Evolutionary conservation across 2,329 filamentous ascomycete species (phyloP).

Genomic region (Calonectria hongkongensis): DNA sequence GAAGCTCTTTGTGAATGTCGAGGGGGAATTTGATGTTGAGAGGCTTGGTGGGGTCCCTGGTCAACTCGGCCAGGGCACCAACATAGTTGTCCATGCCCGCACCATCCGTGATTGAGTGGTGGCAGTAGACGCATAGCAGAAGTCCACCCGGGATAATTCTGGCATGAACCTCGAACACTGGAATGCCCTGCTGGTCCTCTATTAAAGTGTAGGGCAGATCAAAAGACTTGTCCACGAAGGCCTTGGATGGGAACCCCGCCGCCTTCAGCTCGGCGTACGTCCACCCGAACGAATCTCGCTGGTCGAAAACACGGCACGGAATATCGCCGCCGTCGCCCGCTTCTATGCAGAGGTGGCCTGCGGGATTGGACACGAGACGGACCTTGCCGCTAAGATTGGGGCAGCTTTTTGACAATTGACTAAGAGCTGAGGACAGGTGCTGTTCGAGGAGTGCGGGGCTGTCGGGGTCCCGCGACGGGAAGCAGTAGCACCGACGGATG

Average conservation of each 20-base stretch:
- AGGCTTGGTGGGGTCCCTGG: background rate
- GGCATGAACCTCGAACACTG: slow-evolving; percentile 20
- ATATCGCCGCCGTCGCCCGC: background rate
- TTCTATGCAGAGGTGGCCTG: slow-evolving; percentile 4
- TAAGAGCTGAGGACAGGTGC: background rate
- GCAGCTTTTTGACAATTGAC: background rate
- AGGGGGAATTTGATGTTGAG: background rate
- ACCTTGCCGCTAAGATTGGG: slow-evolving; percentile 5
- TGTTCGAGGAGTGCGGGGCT: background rate
- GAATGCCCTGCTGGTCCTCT: slow-evolving; percentile 3
- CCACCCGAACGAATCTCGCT: slow-evolving; percentile 9
- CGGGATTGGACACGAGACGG: background rate
- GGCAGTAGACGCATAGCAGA: slow-evolving; percentile 12
- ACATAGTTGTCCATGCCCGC: slow-evolving; percentile 14
- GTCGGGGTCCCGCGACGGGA: background rate
- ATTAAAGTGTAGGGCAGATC: slow-evolving; percentile 17
- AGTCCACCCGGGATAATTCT: slow-evolving; percentile 18
- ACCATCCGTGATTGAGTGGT: slow-evolving; percentile 27
- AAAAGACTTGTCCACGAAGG: slow-evolving; percentile 24
- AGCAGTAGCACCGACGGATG: slow-evolving; percentile 17
- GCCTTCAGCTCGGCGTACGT: slow-evolving; percentile 15
- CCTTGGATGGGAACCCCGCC: slow-evolving; percentile 15
- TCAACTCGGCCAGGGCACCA: background rate
- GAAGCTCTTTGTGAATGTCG: slow-evolving; percentile 10
- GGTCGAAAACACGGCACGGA: background rate